Evolutionary conservation across 495 filamentous ascomycete genomes (phyloP), one percentile per base, ranked within the genome.

Genomic region (Hyaloscypha variabilis): DNA sequence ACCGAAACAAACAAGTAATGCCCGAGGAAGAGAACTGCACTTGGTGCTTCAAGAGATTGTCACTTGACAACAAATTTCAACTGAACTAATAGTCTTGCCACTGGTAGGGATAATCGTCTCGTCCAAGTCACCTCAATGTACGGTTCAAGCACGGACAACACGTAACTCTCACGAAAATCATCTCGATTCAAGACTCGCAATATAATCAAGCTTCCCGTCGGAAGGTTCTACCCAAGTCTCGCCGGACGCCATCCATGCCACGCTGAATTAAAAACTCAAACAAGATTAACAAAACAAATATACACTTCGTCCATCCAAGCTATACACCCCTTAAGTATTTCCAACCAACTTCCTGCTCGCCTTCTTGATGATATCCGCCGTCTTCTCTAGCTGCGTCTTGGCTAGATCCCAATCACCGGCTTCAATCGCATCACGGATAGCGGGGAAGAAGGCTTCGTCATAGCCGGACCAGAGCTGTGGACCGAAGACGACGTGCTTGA

Each of bases 401-500:
- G 92, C 88, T 6, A 85, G 72, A 2, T 76, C 77, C 91, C 88
- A 94, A 71, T 97, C 84, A 21, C 83, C 83, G 2, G 81, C 80
- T 67, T 90, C 83, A 59, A 97, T 79, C 25, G 90, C 88, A 75
- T 98, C 95, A 49, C 92, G 83, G 66, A 98, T 88, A 19, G 85
- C 87, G 8, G 95, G 95, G 78, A 98, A 98, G 67, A 87, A 89
- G 0, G 88, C 84, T 53, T 87, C 84, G 57, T 92, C 87, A 74
- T 91, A 87, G 58, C 88, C 88, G 55, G 87, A 87, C 91, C 92
- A 94, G 6, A 85, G 77, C 72, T 92, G 85, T 17, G 95, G 95
- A 0, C 88, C 93, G 70, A 92, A 95, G 58, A 99, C 68, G 70
- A 97, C 85, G 78, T 99, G 96, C 74, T 95, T 97, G 82, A 92